Evolutionary conservation across 164 flowering plant genomes (phyloP).

Genomic region (Annona cherimola): DNA sequence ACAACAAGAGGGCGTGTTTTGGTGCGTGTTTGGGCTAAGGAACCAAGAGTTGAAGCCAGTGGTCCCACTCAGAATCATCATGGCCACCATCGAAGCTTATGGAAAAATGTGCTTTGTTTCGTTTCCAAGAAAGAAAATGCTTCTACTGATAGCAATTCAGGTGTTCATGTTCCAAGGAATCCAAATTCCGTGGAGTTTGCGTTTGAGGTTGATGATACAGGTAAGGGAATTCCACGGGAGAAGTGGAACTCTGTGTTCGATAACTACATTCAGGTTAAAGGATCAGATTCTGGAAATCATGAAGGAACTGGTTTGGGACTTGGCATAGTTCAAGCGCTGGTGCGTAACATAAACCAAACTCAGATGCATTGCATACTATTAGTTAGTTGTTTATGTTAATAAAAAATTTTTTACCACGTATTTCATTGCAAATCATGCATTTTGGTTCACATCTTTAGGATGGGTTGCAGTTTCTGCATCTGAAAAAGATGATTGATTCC

Average conservation of each 20-base stretch:
- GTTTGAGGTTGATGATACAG: constrained; percentile 81
- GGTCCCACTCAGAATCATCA: constrained; percentile 14
- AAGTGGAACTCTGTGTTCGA: constrained; percentile 63
- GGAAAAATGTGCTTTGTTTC: constrained; percentile 11
- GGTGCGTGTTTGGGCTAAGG: constrained; percentile 59
- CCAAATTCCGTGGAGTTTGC: constrained; percentile 46
- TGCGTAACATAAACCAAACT: constrained; percentile 18
- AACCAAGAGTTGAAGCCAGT: constrained; percentile 33
- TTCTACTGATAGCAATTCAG: constrained; percentile 10
- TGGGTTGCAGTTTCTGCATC: too few species aligned
- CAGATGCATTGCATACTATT: background rate
- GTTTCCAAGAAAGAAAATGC: constrained; percentile 11
- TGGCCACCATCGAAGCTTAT: background rate
- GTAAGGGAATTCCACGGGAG: constrained; percentile 83
- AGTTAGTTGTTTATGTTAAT: background rate
- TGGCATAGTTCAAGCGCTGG: constrained; percentile 84
- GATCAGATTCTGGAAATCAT: constrained; percentile 31
- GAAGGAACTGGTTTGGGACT: constrained; percentile 90
- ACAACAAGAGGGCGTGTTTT: constrained; percentile 63
- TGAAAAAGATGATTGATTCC: too few species aligned
- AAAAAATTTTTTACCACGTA: too few species aligned
- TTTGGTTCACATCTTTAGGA: too few species aligned
- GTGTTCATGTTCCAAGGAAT: constrained; percentile 14
- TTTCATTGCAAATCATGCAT: too few species aligned
- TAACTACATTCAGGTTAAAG: constrained; percentile 84